Evolutionary conservation across 768 basidiomycete genomes (phyloP), one percentile per base, ranked within the genome.

Genomic region (Suillus weaverae): DNA sequence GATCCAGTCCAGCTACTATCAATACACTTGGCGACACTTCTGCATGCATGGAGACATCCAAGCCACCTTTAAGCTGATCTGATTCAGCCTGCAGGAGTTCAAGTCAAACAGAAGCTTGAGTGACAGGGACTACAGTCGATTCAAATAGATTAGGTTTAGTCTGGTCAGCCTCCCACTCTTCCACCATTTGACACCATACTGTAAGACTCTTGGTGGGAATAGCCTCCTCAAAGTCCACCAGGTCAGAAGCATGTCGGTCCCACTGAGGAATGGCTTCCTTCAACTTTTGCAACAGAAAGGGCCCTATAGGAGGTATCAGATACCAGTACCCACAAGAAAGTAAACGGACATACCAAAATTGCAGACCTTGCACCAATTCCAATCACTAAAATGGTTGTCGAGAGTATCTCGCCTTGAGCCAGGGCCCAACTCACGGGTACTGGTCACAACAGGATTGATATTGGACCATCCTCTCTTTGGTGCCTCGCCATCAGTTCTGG

Each of bases 371-470:
- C 18, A 5, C 53, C 53, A 54, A 33, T 54, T 54, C 33, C 33
- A 35, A 33, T 54, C 70, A 3, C 69, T 67, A 44, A 68, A 67
- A 32, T 67, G 67, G 41, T 77, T 72, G 35, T 77, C 70, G 14
- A 77, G 62, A 0, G 74, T 71, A 32, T 77, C 73, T 2, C 64
- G 62, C 32, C 67, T 55, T 6, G 48, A 39, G 1, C 67, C 72
- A 1, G 66, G 61, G 4, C 65, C 67, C 73, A 71, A 72, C 54
- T 72, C 65, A 41, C 65, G 60, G 3, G 71, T 72, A 26, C 61
- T 66, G 14, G 48, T 62, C 1, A 65, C 66, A 0, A 63, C 60
- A 1, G 62, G 60, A 55, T 73, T 72, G 0, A 64, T 64, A 30
- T 61, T 50, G 0, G 69, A 57, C 73, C 73, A 74, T 39, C 60